Conservation (phyloP, 176 grass and related monocot genomes). For the Tillandsia fasciculata region DNA sequence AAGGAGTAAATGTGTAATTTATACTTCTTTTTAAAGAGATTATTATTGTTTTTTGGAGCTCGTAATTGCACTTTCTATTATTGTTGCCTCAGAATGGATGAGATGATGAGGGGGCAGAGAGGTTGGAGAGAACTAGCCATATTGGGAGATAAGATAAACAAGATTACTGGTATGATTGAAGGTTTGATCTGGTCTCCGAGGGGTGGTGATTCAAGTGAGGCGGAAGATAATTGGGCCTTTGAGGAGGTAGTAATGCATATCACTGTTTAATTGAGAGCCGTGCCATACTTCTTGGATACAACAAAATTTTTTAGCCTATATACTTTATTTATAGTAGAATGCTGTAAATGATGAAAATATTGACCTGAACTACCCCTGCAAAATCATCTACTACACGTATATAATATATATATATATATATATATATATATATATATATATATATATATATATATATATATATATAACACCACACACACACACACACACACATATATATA, state of each 20-base stretch:
- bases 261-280: background rate
- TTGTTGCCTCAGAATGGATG: slow-evolving; percentile 74
- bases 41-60: slow-evolving; percentile 2
- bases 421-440: no score
- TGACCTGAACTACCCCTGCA: no score
- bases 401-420: no score
- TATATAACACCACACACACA: no score
- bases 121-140: slow-evolving; percentile 85
- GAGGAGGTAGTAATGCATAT: slow-evolving; percentile 56
- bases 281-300: background rate
- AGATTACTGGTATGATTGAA: slow-evolving; percentile 82
- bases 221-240: slow-evolving; percentile 59
- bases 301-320: background rate
- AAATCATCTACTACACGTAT: no score
- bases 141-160: slow-evolving; percentile 87
- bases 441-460: no score
- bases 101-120: slow-evolving; percentile 98
- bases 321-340: background rate
- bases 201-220: slow-evolving; percentile 44
- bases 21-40: background rate
- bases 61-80: slow-evolving; percentile 13
- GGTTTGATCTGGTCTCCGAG: slow-evolving; percentile 86
- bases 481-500: no score
- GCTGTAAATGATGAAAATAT: background rate
- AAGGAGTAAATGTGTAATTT: no score